These are phyloP conservation scores for Sugiyamaella grinbergsii DNA, from an alignment of 1,139 yeast species.

Conservation along the genomic window DNA sequence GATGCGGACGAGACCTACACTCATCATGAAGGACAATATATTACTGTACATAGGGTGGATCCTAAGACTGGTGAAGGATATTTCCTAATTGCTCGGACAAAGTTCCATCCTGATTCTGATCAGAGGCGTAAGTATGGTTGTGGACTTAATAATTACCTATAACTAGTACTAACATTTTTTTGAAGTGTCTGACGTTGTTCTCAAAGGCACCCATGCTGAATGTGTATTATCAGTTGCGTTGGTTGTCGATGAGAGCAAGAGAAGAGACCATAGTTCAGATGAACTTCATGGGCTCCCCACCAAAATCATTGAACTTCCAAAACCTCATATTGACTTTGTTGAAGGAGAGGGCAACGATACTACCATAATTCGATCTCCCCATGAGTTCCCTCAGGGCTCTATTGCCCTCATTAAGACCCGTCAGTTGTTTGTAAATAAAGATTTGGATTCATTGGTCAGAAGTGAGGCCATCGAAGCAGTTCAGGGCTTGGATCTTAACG, in stretches of 20 bases:
- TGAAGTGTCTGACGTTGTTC: slow-evolving; percentile 58
- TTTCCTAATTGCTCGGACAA: slow-evolving; percentile 84
- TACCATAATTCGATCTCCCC: slow-evolving; percentile 58
- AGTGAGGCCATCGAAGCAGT: slow-evolving; percentile 79
- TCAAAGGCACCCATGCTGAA: slow-evolving; percentile 68
- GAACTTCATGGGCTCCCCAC: slow-evolving; percentile 65
- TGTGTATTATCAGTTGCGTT: slow-evolving; percentile 63
- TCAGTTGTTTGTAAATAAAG: slow-evolving; percentile 56
- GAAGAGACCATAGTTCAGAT: slow-evolving; percentile 46
- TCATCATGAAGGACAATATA: slow-evolving; percentile 90
- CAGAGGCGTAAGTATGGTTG: slow-evolving; percentile 35
- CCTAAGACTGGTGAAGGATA: slow-evolving; percentile 86
- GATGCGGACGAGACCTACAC: slow-evolving; percentile 90
- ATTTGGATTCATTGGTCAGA: slow-evolving; percentile 64
- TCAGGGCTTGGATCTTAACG: slow-evolving; percentile 58
- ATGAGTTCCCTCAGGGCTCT: slow-evolving; percentile 80
- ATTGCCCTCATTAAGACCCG: slow-evolving; percentile 80
- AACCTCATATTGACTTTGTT: slow-evolving; percentile 52
- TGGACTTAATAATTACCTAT: background rate
- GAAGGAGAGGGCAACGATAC: slow-evolving; percentile 44
- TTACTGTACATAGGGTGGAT: slow-evolving; percentile 85
- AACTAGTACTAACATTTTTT: slow-evolving; percentile 44
- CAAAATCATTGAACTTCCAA: slow-evolving; percentile 54
- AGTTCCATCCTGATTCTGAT: slow-evolving; percentile 52
- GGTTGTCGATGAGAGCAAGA: slow-evolving; percentile 51